phyloP scores from a whole-genome alignment of 352 stramenopile species.

The Globisporangium spinosum region DNA sequence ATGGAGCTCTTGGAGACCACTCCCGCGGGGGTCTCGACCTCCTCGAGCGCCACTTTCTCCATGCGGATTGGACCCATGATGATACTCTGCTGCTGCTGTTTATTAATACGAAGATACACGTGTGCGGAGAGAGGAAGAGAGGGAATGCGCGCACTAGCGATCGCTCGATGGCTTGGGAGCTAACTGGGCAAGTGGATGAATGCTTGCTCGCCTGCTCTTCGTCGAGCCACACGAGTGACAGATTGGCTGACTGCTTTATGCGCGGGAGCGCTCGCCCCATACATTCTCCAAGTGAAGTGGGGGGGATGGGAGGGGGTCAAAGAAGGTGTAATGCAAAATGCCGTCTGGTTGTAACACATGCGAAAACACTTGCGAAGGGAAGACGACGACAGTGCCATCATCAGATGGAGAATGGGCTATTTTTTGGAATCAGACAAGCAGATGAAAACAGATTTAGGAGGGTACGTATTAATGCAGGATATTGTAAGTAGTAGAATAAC shows the following conservation, averaged over 20 bases:
- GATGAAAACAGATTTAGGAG: background rate
- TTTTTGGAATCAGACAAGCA: background rate
- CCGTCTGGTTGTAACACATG: conserved; percentile 12
- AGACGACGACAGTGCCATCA: background rate
- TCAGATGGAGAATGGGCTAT: background rate
- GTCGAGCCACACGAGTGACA: background rate
- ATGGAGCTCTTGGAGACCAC: conserved; percentile 17
- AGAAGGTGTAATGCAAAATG: background rate
- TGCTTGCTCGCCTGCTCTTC: background rate
- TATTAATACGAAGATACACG: background rate
- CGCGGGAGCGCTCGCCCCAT: background rate
- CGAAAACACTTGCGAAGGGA: background rate
- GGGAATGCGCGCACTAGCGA: background rate
- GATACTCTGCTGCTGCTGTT: background rate
- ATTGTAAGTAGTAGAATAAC: background rate
- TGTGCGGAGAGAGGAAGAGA: background rate
- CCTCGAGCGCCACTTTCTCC: conserved; percentile 23
- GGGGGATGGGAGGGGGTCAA: conserved; percentile 9
- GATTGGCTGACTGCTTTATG: background rate
- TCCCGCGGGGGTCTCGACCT: conserved; percentile 19
- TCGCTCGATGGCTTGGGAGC: background rate
- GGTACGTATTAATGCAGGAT: background rate
- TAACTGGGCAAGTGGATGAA: conserved; percentile 3
- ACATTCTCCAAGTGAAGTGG: conserved; percentile 8
- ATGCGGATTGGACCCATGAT: conserved; percentile 18